Evolutionary conservation across 768 basidiomycete species (phyloP).

Genomic region (Panaeolus papilionaceus): DNA sequence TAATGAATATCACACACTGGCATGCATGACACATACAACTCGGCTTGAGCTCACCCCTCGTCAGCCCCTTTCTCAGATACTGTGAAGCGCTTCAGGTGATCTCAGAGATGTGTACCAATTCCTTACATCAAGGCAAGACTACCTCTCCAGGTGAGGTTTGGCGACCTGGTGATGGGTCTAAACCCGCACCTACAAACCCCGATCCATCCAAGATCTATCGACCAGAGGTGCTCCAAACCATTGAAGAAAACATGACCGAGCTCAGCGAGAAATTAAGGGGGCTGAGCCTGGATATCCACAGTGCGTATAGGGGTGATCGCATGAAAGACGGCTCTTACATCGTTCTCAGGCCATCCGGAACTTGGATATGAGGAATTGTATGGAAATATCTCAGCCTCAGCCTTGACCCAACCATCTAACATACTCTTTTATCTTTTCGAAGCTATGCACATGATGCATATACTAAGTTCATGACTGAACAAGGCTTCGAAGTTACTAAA

Average conservation of each 20-base stretch:
- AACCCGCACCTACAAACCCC: not conserved
- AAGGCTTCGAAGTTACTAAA: slow-evolving; percentile 67
- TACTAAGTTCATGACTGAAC: slow-evolving; percentile 66
- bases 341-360: slow-evolving; percentile 65
- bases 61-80: not conserved
- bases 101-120: slow-evolving; percentile 1
- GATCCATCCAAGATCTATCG: slow-evolving; percentile 43
- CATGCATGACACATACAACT: not conserved
- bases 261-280: slow-evolving; percentile 58
- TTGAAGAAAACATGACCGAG: slow-evolving; percentile 57
- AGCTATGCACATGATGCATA: slow-evolving; percentile 77
- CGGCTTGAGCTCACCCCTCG: not conserved
- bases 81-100: not conserved
- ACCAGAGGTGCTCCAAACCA: slow-evolving; percentile 62
- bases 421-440: not conserved
- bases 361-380: slow-evolving; percentile 71
- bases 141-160: not conserved
- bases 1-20: not conserved
- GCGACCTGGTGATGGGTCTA: slow-evolving; percentile 8
- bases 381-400: not conserved
- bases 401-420: slow-evolving; percentile 19
- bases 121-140: slow-evolving; percentile 3
- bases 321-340: not conserved
- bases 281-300: slow-evolving; percentile 75
- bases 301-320: slow-evolving; percentile 39